Percentiles rank a stretch among this genome's conserved stretches.
phyloP scores from a whole-genome alignment of 2,329 filamentous ascomycete species.

The Aspergillus flavus region DNA sequence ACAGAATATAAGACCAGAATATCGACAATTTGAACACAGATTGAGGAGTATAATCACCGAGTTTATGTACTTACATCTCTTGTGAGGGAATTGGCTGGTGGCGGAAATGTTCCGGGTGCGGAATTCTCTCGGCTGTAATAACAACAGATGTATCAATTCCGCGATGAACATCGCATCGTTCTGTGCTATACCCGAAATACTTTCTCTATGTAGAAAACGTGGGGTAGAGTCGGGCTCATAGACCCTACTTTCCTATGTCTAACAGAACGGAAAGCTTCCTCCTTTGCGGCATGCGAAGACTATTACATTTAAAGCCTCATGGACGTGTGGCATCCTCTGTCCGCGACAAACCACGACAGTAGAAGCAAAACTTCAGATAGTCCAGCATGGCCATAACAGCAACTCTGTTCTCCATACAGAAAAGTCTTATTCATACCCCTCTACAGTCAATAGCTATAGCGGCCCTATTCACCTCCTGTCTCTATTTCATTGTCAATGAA shows the following conservation, averaged over 20 bases:
- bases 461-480: constrained; percentile 34
- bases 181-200: constrained; percentile 8
- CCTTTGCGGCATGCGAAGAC: constrained; percentile 4
- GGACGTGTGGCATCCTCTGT: not conserved
- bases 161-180: constrained; percentile 12
- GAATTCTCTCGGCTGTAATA: constrained; percentile 24
- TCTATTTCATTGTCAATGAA: constrained; percentile 55
- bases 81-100: not conserved
- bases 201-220: constrained; percentile 7
- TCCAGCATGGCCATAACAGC: constrained; percentile 31
- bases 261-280: constrained; percentile 28
- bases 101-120: constrained; percentile 30
- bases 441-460: constrained; percentile 24
- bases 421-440: constrained; percentile 21
- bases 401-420: constrained; percentile 26
- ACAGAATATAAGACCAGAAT: not conserved
- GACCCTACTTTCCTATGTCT: not conserved
- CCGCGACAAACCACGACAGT: not conserved
- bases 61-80: not conserved
- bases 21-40: not conserved
- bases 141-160: not conserved
- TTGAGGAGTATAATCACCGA: not conserved
- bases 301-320: not conserved
- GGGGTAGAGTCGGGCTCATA: constrained; percentile 10
- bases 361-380: not conserved